Evolutionary conservation across 345 rosid genomes (phyloP), one percentile per base, ranked within the genome.

Genomic region (Euphorbia lathyris): DNA sequence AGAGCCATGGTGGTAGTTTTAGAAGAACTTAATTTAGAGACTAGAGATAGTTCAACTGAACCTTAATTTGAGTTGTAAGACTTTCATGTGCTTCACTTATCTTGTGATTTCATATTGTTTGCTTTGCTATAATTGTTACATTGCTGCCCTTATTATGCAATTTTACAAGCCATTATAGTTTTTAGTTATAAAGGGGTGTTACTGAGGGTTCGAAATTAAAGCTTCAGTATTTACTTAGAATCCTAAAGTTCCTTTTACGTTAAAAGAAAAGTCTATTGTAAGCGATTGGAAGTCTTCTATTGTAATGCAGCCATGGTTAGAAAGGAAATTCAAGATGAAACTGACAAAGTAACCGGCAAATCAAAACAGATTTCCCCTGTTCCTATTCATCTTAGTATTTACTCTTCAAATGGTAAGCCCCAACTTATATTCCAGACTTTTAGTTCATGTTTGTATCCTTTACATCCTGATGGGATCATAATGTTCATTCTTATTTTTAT

Each of bases 261-360:
- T 32, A 4, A n/a, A 29, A 34, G 34, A 32, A 29, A 53, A 43
- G 40, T 66, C 23, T 50, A 69, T 30, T 61, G 17, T 42, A 47
- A 5, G 22, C 23, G 63, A 53, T 50, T 65, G 32, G 68, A n/a
- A 29, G 17, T 51, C 38, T 71, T 13, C 43, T 56, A 11, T 64
- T 34, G 42, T 56, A 72, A 11, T 76, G 83, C 81, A 88, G 90
- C 85, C 32, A 7, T 72, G 71, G 90, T 85, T 67, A 84, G 86
- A 29, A 72, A 85, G 61, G 93, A 86, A 82, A 86, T 88, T 76
- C 86, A 85, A 72, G 88, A 85, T 23, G 91, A 85, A 81, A 88
- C 91, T 26, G 88, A 88, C 52, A 83, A 82, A 71, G 34, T 82
- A 65, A 88, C 86, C 56, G 90, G 93, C 67, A 86, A 74, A 69